Percentiles rank a stretch among this genome's conserved stretches.
phyloP scores from a whole-genome alignment of 129 eudicot genomes.

The Deinandra increscens region DNA sequence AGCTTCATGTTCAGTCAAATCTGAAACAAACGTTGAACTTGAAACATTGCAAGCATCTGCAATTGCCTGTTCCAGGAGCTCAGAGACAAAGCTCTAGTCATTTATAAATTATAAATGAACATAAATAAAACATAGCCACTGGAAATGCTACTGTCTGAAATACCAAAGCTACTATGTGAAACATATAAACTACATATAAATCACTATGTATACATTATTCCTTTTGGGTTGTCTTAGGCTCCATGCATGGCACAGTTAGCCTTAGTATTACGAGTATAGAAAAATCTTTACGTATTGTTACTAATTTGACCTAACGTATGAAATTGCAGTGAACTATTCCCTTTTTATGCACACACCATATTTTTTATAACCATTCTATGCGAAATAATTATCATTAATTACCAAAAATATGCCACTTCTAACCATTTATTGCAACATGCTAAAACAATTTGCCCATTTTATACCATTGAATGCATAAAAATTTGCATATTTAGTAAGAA shows the following conservation, averaged over 20 bases:
- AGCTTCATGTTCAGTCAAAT: conserved; percentile 59
- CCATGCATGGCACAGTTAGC: conserved; percentile 4
- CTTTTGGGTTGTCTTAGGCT: conserved; percentile 1
- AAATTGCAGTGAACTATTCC: neutral
- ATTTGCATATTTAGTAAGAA: neutral
- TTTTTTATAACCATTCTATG: neutral
- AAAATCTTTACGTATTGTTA: neutral
- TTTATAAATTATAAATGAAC: neutral
- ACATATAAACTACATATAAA: neutral
- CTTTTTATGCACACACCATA: neutral
- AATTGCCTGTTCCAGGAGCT: conserved; percentile 59
- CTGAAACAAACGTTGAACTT: conserved; percentile 35
- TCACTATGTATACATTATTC: neutral
- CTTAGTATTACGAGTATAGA: neutral
- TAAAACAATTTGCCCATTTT: neutral
- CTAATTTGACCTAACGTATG: neutral
- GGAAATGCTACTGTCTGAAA: neutral
- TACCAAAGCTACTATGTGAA: neutral
- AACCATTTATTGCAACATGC: neutral
- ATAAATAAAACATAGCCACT: conserved; percentile 17
- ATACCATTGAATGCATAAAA: neutral
- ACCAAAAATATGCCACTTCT: neutral
- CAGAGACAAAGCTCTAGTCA: conserved; percentile 2
- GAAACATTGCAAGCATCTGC: conserved; percentile 77
- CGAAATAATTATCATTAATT: neutral